These are phyloP conservation scores for Ambrosia trifida DNA, from an alignment of 129 eudicot genomes.

Conservation along the genomic window DNA sequence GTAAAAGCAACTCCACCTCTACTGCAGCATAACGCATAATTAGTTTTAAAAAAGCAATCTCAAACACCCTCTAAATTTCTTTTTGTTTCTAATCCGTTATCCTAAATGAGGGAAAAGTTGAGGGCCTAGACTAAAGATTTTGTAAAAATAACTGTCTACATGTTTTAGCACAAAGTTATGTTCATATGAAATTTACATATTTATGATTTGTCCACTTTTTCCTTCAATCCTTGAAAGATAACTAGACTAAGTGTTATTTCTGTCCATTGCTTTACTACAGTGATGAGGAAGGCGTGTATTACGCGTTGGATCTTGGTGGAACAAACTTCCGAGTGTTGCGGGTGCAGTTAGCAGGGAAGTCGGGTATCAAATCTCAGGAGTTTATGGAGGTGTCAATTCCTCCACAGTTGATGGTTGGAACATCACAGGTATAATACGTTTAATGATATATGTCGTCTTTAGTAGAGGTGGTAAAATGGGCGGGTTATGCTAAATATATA, in stretches of 20 bases:
- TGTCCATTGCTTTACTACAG: conserved; percentile 33
- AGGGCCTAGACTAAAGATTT: too few species aligned
- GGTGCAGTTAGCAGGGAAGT: conserved; percentile 73
- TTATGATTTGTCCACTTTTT: neutral
- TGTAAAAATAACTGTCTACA: too few species aligned
- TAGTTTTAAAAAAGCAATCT: too few species aligned
- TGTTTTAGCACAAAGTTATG: neutral
- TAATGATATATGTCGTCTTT: neutral
- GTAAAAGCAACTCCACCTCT: too few species aligned
- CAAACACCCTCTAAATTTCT: too few species aligned
- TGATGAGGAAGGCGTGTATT: conserved; percentile 79
- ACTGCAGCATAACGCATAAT: too few species aligned
- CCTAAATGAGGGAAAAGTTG: too few species aligned
- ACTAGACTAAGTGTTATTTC: neutral
- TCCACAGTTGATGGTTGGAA: conserved; percentile 73
- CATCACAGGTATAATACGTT: conserved; percentile 42
- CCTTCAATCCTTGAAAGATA: neutral
- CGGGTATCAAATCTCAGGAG: conserved; percentile 61
- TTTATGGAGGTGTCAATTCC: conserved; percentile 82
- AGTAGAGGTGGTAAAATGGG: neutral
- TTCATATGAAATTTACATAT: neutral
- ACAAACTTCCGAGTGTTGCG: conserved; percentile 89
- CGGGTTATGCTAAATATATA: neutral
- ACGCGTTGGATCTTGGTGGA: conserved; percentile 95
- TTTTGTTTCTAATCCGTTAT: too few species aligned